These are phyloP conservation scores for Crithidia expoeki DNA, from an alignment of 208 protist species.

Conservation along the genomic window DNA sequence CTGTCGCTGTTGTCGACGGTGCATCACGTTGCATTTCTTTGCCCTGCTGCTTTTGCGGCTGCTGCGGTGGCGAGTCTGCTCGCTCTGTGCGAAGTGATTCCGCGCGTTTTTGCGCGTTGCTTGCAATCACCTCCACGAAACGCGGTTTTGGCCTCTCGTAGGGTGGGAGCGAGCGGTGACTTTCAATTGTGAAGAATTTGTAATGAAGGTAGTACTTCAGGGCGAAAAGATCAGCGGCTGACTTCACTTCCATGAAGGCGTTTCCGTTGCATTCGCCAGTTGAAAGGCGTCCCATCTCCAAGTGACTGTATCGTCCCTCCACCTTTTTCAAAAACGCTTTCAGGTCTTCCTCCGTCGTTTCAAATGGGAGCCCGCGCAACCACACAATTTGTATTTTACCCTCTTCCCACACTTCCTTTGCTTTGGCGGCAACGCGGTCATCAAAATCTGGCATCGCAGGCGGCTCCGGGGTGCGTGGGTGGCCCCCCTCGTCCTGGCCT, in stretches of 20 bases:
- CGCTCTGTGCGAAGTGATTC: neutral
- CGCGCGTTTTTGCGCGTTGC: neutral
- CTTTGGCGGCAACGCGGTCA: neutral
- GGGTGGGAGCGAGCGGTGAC: neutral
- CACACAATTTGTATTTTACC: neutral
- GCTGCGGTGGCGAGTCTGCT: neutral
- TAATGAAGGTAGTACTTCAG: too few relatives aligned
- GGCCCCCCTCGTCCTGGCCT: neutral
- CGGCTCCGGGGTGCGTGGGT: neutral
- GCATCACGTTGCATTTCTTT: neutral
- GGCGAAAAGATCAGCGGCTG: neutral
- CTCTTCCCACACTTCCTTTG: neutral
- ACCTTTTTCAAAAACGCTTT: neutral
- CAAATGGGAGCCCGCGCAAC: neutral
- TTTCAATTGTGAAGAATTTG: too few relatives aligned
- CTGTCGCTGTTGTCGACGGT: neutral
- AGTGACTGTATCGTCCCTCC: neutral
- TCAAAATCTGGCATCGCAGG: neutral
- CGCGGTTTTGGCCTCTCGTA: neutral
- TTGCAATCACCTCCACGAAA: conserved; percentile 3
- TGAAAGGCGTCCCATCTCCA: neutral
- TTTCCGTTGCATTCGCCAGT: conserved; percentile 8
- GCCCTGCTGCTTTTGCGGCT: neutral
- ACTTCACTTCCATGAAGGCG: neutral
- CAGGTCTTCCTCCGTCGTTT: neutral